Evolutionary conservation across 768 basidiomycete genomes (phyloP), one percentile per base, ranked within the genome.

Genomic region (Naganishia onofrii): DNA sequence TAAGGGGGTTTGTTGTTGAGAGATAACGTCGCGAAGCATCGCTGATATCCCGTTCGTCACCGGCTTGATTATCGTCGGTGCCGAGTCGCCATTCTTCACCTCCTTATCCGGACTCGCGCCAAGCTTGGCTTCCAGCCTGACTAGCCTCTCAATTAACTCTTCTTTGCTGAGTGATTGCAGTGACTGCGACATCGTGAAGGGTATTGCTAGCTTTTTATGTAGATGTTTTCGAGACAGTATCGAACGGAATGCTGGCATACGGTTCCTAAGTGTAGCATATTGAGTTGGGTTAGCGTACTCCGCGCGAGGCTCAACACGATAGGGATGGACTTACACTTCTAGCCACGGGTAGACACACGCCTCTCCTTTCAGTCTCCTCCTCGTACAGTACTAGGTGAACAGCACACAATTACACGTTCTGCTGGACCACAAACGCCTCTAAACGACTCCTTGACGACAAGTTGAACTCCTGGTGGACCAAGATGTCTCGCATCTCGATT

Each of bases 161-260:
- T 63, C 38, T 36, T 63, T 63, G 60, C 34, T 26, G 60, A 63
- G 60, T 17, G 38, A 2, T 29, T 63, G 60, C 13, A 63, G 60
- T 17, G 60, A 26, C 38, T 63, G 60, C 7, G 60, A 10, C 60
- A 63, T 63, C 23, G 26, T 19, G 17, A 32, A 58, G 12, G 57
- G 57, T 34, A 63, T 42, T 34, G 23, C 42, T n/a, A 44, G 36
- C 28, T 15, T 63, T 44, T 63, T 63, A 13, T 44, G 23, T 2
- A 42, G 23, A 23, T 51, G n/a, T 23, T 63, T 44, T 26, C 42
- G 36, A 3, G 60, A 63, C 9, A 63, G 21, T 38, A 63, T 42
- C 36, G 60, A 63, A 5, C 60, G 60, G 42, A 63, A 63, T 44
- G 60, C 42, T 31, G 60, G 38, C 60, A 63, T 63, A 34, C 38